phyloP scores from a whole-genome alignment of 768 basidiomycete species.

The Nidula microcarpa region DNA sequence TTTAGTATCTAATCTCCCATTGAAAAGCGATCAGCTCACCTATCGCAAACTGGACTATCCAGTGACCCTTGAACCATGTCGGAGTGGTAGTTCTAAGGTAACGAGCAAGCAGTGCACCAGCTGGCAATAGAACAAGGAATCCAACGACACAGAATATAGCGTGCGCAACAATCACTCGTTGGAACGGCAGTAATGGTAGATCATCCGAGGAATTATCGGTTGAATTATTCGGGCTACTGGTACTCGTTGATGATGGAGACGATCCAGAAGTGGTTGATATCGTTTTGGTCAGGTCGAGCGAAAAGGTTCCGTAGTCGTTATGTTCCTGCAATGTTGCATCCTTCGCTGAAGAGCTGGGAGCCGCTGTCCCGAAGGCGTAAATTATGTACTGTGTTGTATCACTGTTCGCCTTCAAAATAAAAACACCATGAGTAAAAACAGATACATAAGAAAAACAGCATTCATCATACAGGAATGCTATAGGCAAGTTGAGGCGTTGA shows the following conservation, averaged over 20 bases:
- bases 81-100: constrained; percentile 45
- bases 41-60: constrained; percentile 43
- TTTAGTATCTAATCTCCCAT: neutral
- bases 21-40: constrained; percentile 22
- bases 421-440: neutral
- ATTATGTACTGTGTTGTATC: constrained; percentile 45
- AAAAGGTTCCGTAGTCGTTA: constrained; percentile 32
- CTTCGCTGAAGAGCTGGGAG: constrained; percentile 41
- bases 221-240: constrained; percentile 2
- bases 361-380: constrained; percentile 51
- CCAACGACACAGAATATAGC: constrained; percentile 47
- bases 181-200: constrained; percentile 38
- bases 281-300: constrained; percentile 46
- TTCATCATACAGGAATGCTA: constrained; percentile 41
- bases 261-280: constrained; percentile 17
- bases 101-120: constrained; percentile 51
- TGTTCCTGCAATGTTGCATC: constrained; percentile 49
- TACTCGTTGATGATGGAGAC: constrained; percentile 13
- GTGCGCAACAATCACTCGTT: constrained; percentile 53
- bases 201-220: constrained; percentile 13
- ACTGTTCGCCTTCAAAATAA: constrained; percentile 31
- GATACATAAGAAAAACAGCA: constrained; percentile 2
- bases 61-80: constrained; percentile 53
- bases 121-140: constrained; percentile 50
- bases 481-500: constrained; percentile 44